Evolutionary conservation across 2,329 filamentous ascomycete species (phyloP).

Genomic region (Gnomoniopsis smithogilvyi): DNA sequence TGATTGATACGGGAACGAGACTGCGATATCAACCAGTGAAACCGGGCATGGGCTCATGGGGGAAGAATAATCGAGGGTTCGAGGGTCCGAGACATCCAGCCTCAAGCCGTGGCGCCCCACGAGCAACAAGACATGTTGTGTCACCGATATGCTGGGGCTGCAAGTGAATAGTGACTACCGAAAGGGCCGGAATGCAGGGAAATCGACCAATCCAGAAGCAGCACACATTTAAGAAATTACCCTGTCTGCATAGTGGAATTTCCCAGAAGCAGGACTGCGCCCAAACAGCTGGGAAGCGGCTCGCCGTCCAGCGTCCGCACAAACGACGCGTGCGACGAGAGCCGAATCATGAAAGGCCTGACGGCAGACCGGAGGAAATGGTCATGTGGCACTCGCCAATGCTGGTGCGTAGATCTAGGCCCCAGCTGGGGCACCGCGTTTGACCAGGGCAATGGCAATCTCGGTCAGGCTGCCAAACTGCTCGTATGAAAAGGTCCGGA

Average conservation of each 20-base stretch:
- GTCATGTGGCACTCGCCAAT: background rate
- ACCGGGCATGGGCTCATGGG: background rate
- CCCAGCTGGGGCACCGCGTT: too few species aligned
- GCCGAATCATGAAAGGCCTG: background rate
- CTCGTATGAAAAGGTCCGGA: background rate
- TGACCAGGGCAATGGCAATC: too few species aligned
- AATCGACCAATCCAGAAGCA: background rate
- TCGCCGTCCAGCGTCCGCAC: background rate
- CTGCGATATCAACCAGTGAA: background rate
- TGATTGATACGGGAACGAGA: background rate
- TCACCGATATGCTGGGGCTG: background rate
- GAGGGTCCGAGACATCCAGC: background rate
- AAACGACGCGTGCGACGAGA: background rate
- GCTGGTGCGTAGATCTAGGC: background rate
- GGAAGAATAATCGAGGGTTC: background rate
- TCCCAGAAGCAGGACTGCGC: background rate
- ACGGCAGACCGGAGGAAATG: too few species aligned
- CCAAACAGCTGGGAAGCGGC: background rate
- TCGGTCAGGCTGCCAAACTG: background rate
- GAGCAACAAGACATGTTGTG: background rate
- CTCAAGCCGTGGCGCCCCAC: background rate
- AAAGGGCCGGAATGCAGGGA: too few species aligned
- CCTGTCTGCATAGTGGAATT: background rate
- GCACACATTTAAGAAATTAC: background rate
- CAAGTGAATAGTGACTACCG: background rate